Base-by-base conservation (phyloP, 2,329 filamentous ascomycete genomes). In the Leptosphaerulina australis region DNA sequence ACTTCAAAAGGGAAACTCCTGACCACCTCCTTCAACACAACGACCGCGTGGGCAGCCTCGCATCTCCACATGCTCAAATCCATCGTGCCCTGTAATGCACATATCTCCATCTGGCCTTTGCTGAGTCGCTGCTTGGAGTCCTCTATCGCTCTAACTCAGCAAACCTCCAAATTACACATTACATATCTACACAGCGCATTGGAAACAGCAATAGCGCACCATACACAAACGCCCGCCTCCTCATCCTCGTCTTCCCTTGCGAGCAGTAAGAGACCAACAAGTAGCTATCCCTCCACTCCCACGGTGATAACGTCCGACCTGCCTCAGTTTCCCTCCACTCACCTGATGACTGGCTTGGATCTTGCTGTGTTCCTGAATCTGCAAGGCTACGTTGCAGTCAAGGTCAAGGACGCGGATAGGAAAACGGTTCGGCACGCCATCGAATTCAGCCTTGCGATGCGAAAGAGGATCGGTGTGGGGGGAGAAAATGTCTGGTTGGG, bases 361-460 rank as follows among this genome's bases (percentile, higher is more conserved):
- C 44, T 69, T 2, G 63, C 64, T 7, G 53, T 61, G 7, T 52
- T 60, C 37, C 46, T 69, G 4, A 66, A 68, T 24, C 50, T 69
- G 2, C 39, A 41, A 10, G 50, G 44, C 0, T 69, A 67, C 30
- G 25, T 64, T 1, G 50, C 51, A 2, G 36, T 63, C 24, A 64
- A 63, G 26, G 56, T 50, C 10, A 59, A 59, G n/a, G 52, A 41
- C 0, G 53, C 57, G 2, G 62, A 65, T 9, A 44, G 59, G 12
- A 66, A 61, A 26, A 50, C 56, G 12, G 26, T 64, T 0, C 51
- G 58, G 1, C 65, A 64, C 43, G 64, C 65, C 11, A 43, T 63
- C 6, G 65, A 68, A 11, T 69, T 59, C 40, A 37, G 37, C 4
- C 53, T 50, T 4, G 61, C 57, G 28, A 44, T 68, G 48, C 48